Evolutionary conservation across 2,329 filamentous ascomycete genomes (phyloP).

Genomic region (Aspergillus intermedius): DNA sequence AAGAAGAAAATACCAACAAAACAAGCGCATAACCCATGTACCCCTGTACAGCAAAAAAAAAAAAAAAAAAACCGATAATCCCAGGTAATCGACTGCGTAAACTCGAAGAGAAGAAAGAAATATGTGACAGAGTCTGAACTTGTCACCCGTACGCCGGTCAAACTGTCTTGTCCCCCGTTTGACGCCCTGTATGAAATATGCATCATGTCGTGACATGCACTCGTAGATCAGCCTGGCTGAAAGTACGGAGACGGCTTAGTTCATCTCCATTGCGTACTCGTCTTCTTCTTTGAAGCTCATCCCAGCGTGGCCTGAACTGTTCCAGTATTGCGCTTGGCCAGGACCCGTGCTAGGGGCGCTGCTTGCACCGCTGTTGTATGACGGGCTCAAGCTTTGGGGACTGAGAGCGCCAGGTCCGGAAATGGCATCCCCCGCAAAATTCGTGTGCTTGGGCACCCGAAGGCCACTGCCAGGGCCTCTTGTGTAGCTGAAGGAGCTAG

Average conservation of each 20-base stretch:
- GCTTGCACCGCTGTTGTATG: slow-evolving; percentile 65
- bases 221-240: slow-evolving; percentile 7
- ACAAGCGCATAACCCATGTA: slow-evolving; percentile 8
- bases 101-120: slow-evolving; percentile 18
- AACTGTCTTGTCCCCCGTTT: slow-evolving; percentile 13
- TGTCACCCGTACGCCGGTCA: slow-evolving; percentile 41
- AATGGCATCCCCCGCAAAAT: slow-evolving; percentile 74
- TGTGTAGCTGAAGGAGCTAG: slow-evolving; percentile 72
- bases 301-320: slow-evolving; percentile 45
- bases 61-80: slow-evolving; percentile 24
- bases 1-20: slow-evolving; percentile 21
- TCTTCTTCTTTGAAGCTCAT: slow-evolving; percentile 90
- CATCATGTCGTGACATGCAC: slow-evolving; percentile 13
- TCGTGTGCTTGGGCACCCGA: slow-evolving; percentile 87
- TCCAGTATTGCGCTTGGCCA: slow-evolving; percentile 51
- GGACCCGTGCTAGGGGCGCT: slow-evolving; percentile 46
- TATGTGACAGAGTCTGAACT: slow-evolving; percentile 12
- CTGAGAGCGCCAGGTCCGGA: slow-evolving; percentile 44
- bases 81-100: slow-evolving; percentile 14
- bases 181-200: slow-evolving; percentile 22
- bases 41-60: slow-evolving; percentile 13
- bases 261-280: slow-evolving; percentile 76
- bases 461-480: slow-evolving; percentile 76
- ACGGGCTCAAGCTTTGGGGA: slow-evolving; percentile 61
- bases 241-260: slow-evolving; percentile 12